A percentile compares a stretch with the other conserved stretches of the same genome.
phyloP scores from a whole-genome alignment of 140 eudicot species.

The Erigeron philadelphicus region DNA sequence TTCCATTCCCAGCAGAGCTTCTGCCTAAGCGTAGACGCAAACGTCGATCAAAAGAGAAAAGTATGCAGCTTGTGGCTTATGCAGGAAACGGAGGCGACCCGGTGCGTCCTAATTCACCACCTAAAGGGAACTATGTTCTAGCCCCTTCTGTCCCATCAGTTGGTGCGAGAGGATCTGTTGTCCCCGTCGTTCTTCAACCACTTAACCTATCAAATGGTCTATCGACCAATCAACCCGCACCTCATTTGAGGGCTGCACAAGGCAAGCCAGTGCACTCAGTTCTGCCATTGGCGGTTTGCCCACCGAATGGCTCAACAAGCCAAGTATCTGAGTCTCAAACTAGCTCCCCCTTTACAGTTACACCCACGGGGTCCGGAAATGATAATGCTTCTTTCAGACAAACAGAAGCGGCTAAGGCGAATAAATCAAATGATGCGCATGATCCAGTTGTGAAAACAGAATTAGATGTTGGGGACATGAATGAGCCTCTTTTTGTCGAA shows the following conservation, averaged over 20 bases:
- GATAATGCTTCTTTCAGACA: slow-evolving; percentile 36
- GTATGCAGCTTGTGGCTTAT: slow-evolving; percentile 36
- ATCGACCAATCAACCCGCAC: slow-evolving; percentile 38
- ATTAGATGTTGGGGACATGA: slow-evolving; percentile 40
- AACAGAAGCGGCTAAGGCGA: slow-evolving; percentile 32
- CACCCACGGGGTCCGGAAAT: slow-evolving; percentile 30
- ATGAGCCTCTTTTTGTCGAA: slow-evolving; percentile 50
- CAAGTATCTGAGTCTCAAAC: slow-evolving; percentile 37
- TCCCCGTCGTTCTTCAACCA: slow-evolving; percentile 72
- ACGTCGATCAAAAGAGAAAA: slow-evolving; percentile 40
- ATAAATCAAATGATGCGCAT: slow-evolving; percentile 22
- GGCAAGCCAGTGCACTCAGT: slow-evolving; percentile 56
- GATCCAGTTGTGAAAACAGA: slow-evolving; percentile 31
- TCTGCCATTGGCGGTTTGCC: slow-evolving; percentile 53
- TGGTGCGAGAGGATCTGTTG: slow-evolving; percentile 59
- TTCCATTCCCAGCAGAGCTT: slow-evolving; percentile 42
- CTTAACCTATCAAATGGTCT: slow-evolving; percentile 39
- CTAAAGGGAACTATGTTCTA: slow-evolving; percentile 32
- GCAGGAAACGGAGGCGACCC: slow-evolving; percentile 30
- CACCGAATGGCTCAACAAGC: slow-evolving; percentile 44
- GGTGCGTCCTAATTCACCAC: slow-evolving; percentile 5
- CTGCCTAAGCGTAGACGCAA: slow-evolving; percentile 35
- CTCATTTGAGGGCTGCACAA: slow-evolving; percentile 38
- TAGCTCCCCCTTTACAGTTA: slow-evolving; percentile 31
- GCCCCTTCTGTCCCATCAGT: slow-evolving; percentile 41